Base-by-base conservation (phyloP, 2,329 filamentous ascomycete genomes). In the Didymella glomerata region DNA sequence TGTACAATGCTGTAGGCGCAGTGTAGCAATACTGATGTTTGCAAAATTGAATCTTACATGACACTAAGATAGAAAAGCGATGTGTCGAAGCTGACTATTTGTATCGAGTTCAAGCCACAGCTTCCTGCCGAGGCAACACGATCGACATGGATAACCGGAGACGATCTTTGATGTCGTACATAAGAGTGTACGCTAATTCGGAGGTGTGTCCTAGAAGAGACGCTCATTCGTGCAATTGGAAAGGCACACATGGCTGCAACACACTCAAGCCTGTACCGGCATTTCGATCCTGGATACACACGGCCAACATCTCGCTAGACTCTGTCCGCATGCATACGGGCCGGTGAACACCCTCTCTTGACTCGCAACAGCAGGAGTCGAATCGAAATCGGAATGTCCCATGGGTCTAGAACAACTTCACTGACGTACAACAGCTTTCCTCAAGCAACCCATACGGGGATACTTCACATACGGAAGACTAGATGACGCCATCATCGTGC, bases 91-190 rank as follows among this genome's bases (percentile, higher is more conserved):
- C 45, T 49, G 36, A 20, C 28, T 41, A 20, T 13, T 13, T 20
- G 27, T 28, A 25, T 49, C 30, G 8, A 50, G 46, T 9, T 54
- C 46, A 51, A 54, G 50, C 51, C 44, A 54, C 50, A 13, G 14
- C 40, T 16, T 50, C 25, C 41, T 50, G 40, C 20, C 44, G 45
- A 65, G 48, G 53, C 51, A 45, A 47, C 22, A 52, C 45, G 57
- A 63, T 64, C 57, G 45, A 53, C 61, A 49, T 54, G 50, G 46
- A 64, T 48, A 45, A 52, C 41, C 41, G 46, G 47, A 57, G 59
- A 47, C 52, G 62, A 68, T 65, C 66, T 60, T 52, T 65, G 65
- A 71, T 70, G 66, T 69, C 63, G 67, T 69, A 63, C 68, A 71
- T 70, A 41, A 63, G 41, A 48, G 38, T 53, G 42, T 48, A 68